Conservation (phyloP, 768 basidiomycete species). For the Phanerochaete sordida region DNA sequence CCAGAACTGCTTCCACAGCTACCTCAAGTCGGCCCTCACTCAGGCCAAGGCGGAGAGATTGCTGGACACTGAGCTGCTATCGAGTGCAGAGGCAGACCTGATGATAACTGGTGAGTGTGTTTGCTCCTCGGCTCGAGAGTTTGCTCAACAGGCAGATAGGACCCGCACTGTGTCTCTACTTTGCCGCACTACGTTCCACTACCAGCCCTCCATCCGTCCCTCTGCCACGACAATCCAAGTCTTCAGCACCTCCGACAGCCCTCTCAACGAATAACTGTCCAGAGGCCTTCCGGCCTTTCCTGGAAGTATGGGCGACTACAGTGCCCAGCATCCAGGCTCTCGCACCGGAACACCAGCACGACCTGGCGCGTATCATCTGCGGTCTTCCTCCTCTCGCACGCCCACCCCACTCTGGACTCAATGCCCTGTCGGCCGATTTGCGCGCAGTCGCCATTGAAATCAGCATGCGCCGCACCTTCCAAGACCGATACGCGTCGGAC, state of each 20-base stretch:
- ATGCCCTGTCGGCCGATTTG: conserved; percentile 75
- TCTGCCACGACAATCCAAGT: conserved; percentile 56
- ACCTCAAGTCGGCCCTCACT: conserved; percentile 73
- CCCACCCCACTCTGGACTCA: conserved; percentile 39
- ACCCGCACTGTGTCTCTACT: conserved; percentile 81
- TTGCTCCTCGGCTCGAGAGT: background rate
- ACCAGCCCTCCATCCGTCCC: conserved; percentile 80
- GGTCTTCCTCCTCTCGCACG: conserved; percentile 42
- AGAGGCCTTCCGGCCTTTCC: conserved; percentile 59
- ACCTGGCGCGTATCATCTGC: conserved; percentile 80
- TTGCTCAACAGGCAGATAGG: conserved; percentile 34
- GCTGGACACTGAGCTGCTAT: conserved; percentile 68
- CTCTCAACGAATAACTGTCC: conserved; percentile 72
- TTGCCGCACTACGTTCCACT: conserved; percentile 73
- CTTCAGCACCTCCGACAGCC: conserved; percentile 41
- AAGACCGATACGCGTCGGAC: conserved; percentile 71
- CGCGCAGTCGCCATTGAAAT: conserved; percentile 86
- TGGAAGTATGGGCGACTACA: conserved; percentile 65
- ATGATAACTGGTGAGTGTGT: conserved; percentile 74
- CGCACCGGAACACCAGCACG: conserved; percentile 65
- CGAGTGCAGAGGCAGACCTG: conserved; percentile 76
- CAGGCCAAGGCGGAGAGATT: conserved; percentile 72
- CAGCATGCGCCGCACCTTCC: conserved; percentile 78
- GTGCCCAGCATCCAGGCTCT: conserved; percentile 67
- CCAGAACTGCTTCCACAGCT: conserved; percentile 79